phyloP scores from a whole-genome alignment of 75 land plant species.

The Larix kaempferi region DNA sequence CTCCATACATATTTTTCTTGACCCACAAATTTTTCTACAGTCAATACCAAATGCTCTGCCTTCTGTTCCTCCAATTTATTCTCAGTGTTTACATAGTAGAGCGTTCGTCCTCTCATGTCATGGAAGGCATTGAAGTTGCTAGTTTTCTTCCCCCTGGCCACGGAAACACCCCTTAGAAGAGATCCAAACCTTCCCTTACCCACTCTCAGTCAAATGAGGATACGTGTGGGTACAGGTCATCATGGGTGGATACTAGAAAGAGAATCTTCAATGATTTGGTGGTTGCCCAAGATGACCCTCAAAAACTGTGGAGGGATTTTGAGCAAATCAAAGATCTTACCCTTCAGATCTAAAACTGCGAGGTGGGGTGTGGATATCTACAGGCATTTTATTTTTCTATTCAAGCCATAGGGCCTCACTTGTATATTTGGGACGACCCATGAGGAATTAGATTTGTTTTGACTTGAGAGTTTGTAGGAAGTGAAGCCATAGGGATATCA shows the following conservation, averaged over 20 bases:
- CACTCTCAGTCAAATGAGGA: constrained; percentile 57
- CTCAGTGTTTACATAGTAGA: constrained; percentile 93
- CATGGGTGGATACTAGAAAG: constrained; percentile 7
- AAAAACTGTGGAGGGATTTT: constrained; percentile 20
- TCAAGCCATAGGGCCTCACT: constrained; percentile 8
- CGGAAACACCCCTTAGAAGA: constrained; percentile 82
- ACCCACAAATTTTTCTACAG: constrained; percentile 78
- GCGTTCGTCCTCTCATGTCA: constrained; percentile 92
- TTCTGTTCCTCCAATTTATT: constrained; percentile 91
- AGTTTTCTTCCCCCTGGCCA: constrained; percentile 98
- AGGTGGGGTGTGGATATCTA: constrained; percentile 16
- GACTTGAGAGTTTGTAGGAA: too few relatives aligned
- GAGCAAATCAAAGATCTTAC: constrained; percentile 16
- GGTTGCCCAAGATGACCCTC: constrained; percentile 18
- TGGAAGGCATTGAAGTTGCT: constrained; percentile 93
- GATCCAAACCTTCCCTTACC: constrained; percentile 99
- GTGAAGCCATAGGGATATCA: too few relatives aligned
- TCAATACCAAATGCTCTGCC: constrained; percentile 72
- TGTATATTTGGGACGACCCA: too few relatives aligned
- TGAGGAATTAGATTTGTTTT: too few relatives aligned
- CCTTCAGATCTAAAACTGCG: constrained; percentile 16
- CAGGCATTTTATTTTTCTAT: constrained; percentile 35
- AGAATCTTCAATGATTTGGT: constrained; percentile 16
- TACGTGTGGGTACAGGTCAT: constrained; percentile 34
- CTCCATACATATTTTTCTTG: constrained; percentile 16